Conservation (phyloP, 139 green algal species). For the Tetratostichococcus sp. region DNA sequence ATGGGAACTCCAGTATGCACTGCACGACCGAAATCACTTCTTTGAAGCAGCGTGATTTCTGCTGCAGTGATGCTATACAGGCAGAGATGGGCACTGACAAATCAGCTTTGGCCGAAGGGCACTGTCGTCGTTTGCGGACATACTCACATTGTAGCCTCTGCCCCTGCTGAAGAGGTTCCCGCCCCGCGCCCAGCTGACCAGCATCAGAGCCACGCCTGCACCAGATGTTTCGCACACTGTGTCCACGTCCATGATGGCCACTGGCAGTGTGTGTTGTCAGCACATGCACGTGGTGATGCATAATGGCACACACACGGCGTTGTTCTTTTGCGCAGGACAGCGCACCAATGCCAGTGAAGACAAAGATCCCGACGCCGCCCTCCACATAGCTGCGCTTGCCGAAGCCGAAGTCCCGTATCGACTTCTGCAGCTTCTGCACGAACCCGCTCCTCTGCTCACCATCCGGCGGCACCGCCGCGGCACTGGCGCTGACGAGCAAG, state of each 20-base stretch:
- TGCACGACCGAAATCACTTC: slow-evolving; percentile 10
- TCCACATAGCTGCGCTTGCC: slow-evolving; percentile 68
- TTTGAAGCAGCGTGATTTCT: too few species aligned
- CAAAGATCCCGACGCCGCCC: slow-evolving; percentile 79
- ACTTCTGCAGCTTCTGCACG: slow-evolving; percentile 44
- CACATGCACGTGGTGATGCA: not conserved
- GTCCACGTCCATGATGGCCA: not conserved
- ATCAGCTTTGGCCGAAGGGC: too few species aligned
- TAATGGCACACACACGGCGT: not conserved
- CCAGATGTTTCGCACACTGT: too few species aligned
- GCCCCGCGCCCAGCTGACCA: slow-evolving; percentile 53
- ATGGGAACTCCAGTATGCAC: slow-evolving; percentile 81
- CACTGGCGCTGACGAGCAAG: not conserved
- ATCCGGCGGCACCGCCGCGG: not conserved
- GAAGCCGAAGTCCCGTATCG: slow-evolving; percentile 81
- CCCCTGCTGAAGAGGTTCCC: slow-evolving; percentile 42
- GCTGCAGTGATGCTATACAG: too few species aligned
- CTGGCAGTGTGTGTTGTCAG: not conserved
- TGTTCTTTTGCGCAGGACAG: not conserved
- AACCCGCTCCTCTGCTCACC: slow-evolving; percentile 20
- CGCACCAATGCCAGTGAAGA: slow-evolving; percentile 59
- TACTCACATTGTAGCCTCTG: slow-evolving; percentile 41
- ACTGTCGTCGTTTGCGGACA: slow-evolving; percentile 8
- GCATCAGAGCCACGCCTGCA: slow-evolving; percentile 41
- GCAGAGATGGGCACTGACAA: too few species aligned